Evolutionary conservation across 495 filamentous ascomycete genomes (phyloP).

Genomic region (Amphirosellinia nigrospora): DNA sequence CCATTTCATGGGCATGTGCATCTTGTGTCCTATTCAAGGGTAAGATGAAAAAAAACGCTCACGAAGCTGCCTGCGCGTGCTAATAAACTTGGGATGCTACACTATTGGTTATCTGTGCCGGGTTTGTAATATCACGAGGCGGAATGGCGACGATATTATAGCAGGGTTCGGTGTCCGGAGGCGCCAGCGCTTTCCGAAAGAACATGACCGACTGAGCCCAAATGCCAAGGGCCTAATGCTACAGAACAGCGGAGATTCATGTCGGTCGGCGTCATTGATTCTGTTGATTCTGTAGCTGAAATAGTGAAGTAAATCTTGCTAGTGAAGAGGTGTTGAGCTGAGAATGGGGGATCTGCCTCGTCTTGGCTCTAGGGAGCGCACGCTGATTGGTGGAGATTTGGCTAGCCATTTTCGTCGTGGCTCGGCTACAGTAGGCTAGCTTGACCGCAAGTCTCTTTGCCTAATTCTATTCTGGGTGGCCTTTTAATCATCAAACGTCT

Average conservation of each 20-base stretch:
- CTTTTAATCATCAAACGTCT: not conserved
- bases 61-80: no score
- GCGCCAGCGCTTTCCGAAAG: slow-evolving; percentile 3
- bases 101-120: no score
- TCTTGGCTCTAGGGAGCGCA: not conserved
- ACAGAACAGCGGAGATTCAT: no score
- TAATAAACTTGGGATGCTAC: no score
- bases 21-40: not conserved
- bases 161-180: not conserved
- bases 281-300: no score
- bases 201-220: not conserved
- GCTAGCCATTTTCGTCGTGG: no score
- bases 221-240: slow-evolving; percentile 4
- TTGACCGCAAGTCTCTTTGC: not conserved
- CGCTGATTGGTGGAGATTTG: not conserved
- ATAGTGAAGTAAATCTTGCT: no score
- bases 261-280: no score
- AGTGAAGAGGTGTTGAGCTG: no score
- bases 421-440: not conserved
- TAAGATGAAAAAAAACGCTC: not conserved
- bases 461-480: not conserved
- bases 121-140: no score
- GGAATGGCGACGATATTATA: no score
- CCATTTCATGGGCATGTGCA: slow-evolving; percentile 1
- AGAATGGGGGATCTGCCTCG: not conserved